Evolutionary conservation across 805 yeast genomes (phyloP).

Genomic region (Yamadazyma philogaea): DNA sequence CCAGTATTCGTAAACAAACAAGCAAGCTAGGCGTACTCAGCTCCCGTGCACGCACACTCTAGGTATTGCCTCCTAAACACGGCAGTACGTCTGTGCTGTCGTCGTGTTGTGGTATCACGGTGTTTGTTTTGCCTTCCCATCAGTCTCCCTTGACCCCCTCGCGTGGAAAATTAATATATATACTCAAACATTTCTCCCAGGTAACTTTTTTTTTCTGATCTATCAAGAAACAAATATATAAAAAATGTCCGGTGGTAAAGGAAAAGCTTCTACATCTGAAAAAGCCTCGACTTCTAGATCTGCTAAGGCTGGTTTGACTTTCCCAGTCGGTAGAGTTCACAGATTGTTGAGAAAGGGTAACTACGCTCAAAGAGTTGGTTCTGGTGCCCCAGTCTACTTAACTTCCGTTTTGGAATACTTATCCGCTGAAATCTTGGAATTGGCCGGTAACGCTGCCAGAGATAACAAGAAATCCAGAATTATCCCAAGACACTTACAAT

Average conservation of each 20-base stretch:
- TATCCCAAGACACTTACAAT: slow-evolving; percentile 97
- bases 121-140: neutral
- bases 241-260: slow-evolving; percentile 78
- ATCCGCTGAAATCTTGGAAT: slow-evolving; percentile 96
- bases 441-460: slow-evolving; percentile 99
- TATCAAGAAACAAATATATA: slow-evolving; percentile 7
- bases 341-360: slow-evolving; percentile 94
- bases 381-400: slow-evolving; percentile 98
- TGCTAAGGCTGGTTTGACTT: slow-evolving; percentile 96
- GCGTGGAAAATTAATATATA: slow-evolving; percentile 6
- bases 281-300: slow-evolving; percentile 98
- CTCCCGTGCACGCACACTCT: too few species aligned
- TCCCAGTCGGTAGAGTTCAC: slow-evolving; percentile 99
- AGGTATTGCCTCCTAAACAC: neutral
- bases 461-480: slow-evolving; percentile 99
- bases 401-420: slow-evolving; percentile 96
- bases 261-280: slow-evolving; percentile 91
- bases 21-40: too few species aligned
- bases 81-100: neutral
- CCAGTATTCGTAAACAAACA: neutral
- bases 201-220: slow-evolving; percentile 2
- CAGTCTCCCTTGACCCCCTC: neutral
- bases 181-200: slow-evolving; percentile 2
- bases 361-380: slow-evolving; percentile 98
- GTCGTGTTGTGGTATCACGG: neutral